These are phyloP conservation scores for Cordyceps javanica DNA, from an alignment of 2,329 filamentous ascomycete species.

Conservation along the genomic window DNA sequence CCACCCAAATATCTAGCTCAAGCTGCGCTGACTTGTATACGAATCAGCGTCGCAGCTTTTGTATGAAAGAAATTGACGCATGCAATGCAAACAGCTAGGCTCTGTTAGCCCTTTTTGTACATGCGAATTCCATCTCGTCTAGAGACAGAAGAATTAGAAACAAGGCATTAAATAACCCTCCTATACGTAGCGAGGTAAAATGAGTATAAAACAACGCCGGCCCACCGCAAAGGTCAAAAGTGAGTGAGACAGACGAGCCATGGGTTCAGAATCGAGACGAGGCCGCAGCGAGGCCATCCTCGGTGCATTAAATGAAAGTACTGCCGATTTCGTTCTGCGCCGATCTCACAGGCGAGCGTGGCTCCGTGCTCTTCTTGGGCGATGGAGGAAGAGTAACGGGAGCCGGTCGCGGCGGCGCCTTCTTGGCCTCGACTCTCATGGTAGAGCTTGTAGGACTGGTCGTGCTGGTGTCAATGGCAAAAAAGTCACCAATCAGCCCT, in stretches of 20 bases:
- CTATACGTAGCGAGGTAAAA: background rate
- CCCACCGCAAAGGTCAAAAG: too few species aligned
- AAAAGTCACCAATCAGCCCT: conserved; percentile 13
- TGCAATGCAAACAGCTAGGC: background rate
- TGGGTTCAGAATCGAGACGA: background rate
- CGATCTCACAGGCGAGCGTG: background rate
- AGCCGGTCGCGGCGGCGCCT: conserved; percentile 26
- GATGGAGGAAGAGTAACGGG: conserved; percentile 25
- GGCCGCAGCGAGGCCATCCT: background rate
- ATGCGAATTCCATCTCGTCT: background rate
- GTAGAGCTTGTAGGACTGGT: conserved; percentile 6
- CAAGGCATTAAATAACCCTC: background rate
- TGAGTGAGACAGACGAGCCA: background rate
- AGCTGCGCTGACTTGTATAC: background rate
- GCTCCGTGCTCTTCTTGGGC: conserved; percentile 2
- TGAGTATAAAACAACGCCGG: too few species aligned
- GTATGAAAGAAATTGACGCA: background rate
- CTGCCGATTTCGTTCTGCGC: background rate
- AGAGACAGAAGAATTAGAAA: background rate
- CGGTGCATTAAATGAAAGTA: background rate
- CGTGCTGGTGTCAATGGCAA: conserved; percentile 14
- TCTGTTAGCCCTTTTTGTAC: background rate
- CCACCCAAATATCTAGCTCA: background rate
- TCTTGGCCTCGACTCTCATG: conserved; percentile 26
- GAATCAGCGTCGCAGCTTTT: background rate